phyloP scores from a whole-genome alignment of 176 grass and related monocot species.

The Zea mays region Zm-B73-REFERENCE-NAM-5.0 NC_050102.1:111917501-111918000 shows the following conservation, averaged over 20 bases:
- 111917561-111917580: constrained; percentile 6
- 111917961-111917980: constrained; percentile 80
- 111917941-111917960: constrained; percentile 53
- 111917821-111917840: constrained; percentile 47
- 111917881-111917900: constrained; percentile 30
- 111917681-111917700: neutral
- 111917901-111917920: constrained; percentile 40
- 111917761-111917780: constrained; percentile 52
- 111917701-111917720: constrained; percentile 49
- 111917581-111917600: constrained; percentile 33
- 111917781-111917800: neutral
- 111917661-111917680: constrained; percentile 36
- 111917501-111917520: constrained; percentile 67
- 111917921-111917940: constrained; percentile 35
- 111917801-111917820: neutral
- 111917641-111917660: constrained; percentile 53
- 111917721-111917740: constrained; percentile 50
- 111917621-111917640: constrained; percentile 43
- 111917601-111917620: constrained; percentile 42
- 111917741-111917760: constrained; percentile 90
- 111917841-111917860: constrained; percentile 39
- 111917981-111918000: constrained; percentile 42
- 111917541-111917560: constrained; percentile 42
- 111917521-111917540: constrained; percentile 49
- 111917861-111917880: constrained; percentile 24